A percentile compares a stretch with the other conserved stretches of the same genome.
These are phyloP conservation scores for Mycena haematopus DNA, from an alignment of 768 basidiomycete genomes.

Conservation along the genomic window DNA sequence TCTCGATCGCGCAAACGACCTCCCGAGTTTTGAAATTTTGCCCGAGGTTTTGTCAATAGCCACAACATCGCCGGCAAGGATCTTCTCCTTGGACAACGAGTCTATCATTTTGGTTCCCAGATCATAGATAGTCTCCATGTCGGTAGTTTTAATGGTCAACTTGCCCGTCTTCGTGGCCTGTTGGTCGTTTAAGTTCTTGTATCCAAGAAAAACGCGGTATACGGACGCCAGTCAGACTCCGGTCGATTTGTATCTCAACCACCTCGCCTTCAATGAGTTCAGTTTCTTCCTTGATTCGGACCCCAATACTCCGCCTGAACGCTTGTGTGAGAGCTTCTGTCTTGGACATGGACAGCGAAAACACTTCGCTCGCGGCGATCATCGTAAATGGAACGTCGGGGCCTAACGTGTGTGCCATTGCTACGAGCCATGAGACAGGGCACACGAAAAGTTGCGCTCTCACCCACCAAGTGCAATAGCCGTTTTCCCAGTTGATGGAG, in stretches of 20 bases:
- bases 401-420: conserved; percentile 96
- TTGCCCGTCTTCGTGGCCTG: conserved; percentile 98
- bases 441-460: not conserved
- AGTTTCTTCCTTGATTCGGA: conserved; percentile 96
- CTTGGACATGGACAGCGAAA: conserved; percentile 97
- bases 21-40: conserved; percentile 93
- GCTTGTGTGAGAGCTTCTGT: conserved; percentile 98
- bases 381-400: conserved; percentile 96
- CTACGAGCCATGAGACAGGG: conserved; percentile 43
- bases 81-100: conserved; percentile 95
- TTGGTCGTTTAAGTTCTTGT: not conserved
- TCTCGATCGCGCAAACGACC: conserved; percentile 95
- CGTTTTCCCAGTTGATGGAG: conserved; percentile 96
- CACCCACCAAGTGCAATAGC: conserved; percentile 92
- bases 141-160: conserved; percentile 95
- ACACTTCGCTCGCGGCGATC: conserved; percentile 98
- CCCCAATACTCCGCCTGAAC: conserved; percentile 94
- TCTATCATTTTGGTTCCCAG: conserved; percentile 99
- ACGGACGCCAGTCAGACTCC: conserved; percentile 91
- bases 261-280: conserved; percentile 98
- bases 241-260: conserved; percentile 97
- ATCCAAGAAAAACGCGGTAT: not conserved
- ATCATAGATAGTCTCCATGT: conserved; percentile 99
- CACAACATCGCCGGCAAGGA: conserved; percentile 92
- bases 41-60: conserved; percentile 98